These are phyloP conservation scores for Penicillium sp. DNA, from an alignment of 2,329 filamentous ascomycete genomes.

Conservation along the genomic window DNA sequence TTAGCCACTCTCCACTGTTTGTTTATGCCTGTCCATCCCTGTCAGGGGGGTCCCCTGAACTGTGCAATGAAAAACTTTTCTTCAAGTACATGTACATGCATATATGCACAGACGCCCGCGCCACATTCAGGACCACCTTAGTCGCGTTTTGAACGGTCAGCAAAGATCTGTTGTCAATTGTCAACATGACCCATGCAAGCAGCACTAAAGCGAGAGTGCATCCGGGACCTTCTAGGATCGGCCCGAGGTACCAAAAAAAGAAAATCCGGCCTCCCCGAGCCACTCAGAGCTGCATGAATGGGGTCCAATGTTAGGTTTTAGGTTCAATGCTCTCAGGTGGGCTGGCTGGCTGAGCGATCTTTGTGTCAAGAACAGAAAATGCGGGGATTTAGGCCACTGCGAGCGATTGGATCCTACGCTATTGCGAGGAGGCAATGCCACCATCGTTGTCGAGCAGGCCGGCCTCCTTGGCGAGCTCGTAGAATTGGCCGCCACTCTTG, in stretches of 20 bases:
- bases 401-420: slow-evolving; percentile 12
- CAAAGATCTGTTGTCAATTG: slow-evolving; percentile 2
- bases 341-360: slow-evolving; percentile 12
- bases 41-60: slow-evolving; percentile 10
- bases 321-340: slow-evolving; percentile 2
- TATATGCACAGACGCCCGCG: slow-evolving; percentile 19
- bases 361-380: slow-evolving; percentile 6
- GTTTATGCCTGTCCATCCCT: slow-evolving; percentile 6
- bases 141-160: slow-evolving; percentile 8
- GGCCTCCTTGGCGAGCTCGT: slow-evolving; percentile 87
- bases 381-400: slow-evolving; percentile 10
- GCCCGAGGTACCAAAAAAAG: slow-evolving; percentile 10
- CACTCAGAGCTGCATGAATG: slow-evolving; percentile 17
- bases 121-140: slow-evolving; percentile 10
- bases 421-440: slow-evolving; percentile 21
- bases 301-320: not conserved
- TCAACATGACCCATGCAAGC: slow-evolving; percentile 17
- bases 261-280: slow-evolving; percentile 17
- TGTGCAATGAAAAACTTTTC: slow-evolving; percentile 15
- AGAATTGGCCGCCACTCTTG: slow-evolving; percentile 74
- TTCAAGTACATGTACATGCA: slow-evolving; percentile 16
- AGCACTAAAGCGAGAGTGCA: slow-evolving; percentile 9
- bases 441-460: slow-evolving; percentile 62
- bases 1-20: slow-evolving; percentile 4
- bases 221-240: slow-evolving; percentile 14